Base-by-base conservation (phyloP, 257 asterid genomes). In the Echium plantagineum region DNA sequence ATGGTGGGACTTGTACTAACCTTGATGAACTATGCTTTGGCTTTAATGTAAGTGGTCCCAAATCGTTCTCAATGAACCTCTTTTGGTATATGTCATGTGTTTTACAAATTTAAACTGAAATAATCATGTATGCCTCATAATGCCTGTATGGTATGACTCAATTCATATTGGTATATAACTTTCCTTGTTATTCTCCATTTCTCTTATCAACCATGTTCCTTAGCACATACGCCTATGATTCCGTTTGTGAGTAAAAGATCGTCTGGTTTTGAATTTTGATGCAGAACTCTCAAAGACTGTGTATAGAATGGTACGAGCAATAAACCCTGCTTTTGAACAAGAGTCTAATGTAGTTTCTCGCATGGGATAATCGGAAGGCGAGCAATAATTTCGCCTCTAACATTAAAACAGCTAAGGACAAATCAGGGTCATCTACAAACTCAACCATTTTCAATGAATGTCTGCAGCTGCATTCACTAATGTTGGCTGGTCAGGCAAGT, bases 361-460 rank as follows among this genome's bases (percentile, higher is more conserved):
- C 13, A 35, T 2, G 49, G 17, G 17, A 13, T 42, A 12, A 42
- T 13, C 17, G 17, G 5, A 42, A 12, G 49, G n/a, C 1, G 32
- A 56, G 4, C 10, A 10, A 15, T 20, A 56, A 24, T 24, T 31
- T 67, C 46, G 47, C 71, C 47, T n/a, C n/a, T 21, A 72, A 66
- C 59, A 66, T 66, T 70, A 75, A 54, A 58, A 78, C 75, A 49
- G 71, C 72, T 59, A 78, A 82, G 78, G 81, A 90, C 62, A 87
- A 73, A 16, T 71, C 84, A 65, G 82, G 80, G 49, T 83, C 85
- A 21, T 87, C 94, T 6, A 76, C 69, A 55, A 76, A 82, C 59
- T 81, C 82, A 66, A 72, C 77, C 71, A 84, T 51, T 52, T 79
- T 70, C 57, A 83, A 83, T 15, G 84, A 76, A 74, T 72, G 75